Base-by-base conservation (phyloP, 2,329 filamentous ascomycete genomes). In the Botrytis cinerea region DNA sequence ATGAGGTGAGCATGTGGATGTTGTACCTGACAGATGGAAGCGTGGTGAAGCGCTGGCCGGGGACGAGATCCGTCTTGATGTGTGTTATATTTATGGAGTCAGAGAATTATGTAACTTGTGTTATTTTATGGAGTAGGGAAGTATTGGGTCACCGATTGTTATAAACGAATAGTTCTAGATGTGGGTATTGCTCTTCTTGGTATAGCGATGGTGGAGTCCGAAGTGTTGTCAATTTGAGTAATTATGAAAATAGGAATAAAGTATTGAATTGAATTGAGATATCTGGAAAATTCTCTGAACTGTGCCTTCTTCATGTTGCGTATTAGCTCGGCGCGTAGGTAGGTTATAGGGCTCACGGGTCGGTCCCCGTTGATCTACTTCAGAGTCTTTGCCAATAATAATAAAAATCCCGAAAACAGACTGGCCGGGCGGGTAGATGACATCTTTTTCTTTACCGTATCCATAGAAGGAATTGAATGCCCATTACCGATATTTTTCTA, bases 1-100 rank as follows among this genome's bases (percentile, higher is more conserved):
- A 32, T 69, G 38, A 25, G 66, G 48, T 69, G 66, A 43, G n/a
- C 18, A 69, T 32, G 48, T 69, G 66, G 48, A 69, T 28, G 69
- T 51, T 25, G 69, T 71, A 71, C 69, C 69, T 66, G 69, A 40
- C 57, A 71, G 66, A 57, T 57, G 48, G 48, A 32, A 69, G 48
- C 48, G 51, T 57, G 66, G 59, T 71, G 69, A 45, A 40, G 59
- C 35, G 69, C 59, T 66, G 59, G 69, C 69, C 69, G 59, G 59
- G 59, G 40, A 35, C 45, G 59, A 43, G 45, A 71, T 66, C 69
- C 59, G 69, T 32, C n/a, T 28, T 43, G 48, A 45, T 69, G 48
- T 57, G 66, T 69, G 51, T 57, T 57, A n/a, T 68, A 69, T 57
- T 69, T 69, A 57, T 69, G 66, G 48, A 48, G 51, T 69, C 28